These are phyloP conservation scores for Pseudogymnoascus sp. DNA, from an alignment of 2,329 filamentous ascomycete genomes.

Conservation along the genomic window DNA sequence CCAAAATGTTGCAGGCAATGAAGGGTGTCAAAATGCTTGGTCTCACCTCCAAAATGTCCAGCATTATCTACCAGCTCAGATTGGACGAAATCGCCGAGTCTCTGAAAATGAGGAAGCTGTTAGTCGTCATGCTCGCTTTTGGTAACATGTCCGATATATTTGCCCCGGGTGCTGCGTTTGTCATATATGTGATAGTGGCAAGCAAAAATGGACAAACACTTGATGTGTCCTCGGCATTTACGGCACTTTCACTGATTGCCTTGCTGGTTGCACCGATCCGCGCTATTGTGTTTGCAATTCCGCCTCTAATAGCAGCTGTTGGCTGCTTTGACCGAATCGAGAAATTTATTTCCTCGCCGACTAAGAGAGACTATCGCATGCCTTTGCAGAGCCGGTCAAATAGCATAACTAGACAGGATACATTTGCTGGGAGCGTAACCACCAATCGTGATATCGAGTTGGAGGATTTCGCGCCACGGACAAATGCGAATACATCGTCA, in stretches of 20 bases:
- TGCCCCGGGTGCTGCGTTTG: constrained; percentile 34
- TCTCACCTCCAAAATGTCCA: constrained; percentile 28
- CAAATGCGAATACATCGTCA: background rate
- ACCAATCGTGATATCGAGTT: background rate
- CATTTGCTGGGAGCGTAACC: background rate
- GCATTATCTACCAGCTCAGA: constrained; percentile 28
- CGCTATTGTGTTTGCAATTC: constrained; percentile 32
- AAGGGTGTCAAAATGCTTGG: constrained; percentile 29
- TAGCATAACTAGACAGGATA: constrained; percentile 12
- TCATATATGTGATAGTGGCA: constrained; percentile 29
- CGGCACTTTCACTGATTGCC: constrained; percentile 34
- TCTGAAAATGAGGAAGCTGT: constrained; percentile 17
- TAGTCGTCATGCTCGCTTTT: constrained; percentile 16
- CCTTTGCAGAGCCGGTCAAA: constrained; percentile 12
- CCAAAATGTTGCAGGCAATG: constrained; percentile 26
- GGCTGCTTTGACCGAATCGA: constrained; percentile 37
- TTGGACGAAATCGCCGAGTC: constrained; percentile 17
- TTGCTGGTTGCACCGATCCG: constrained; percentile 34
- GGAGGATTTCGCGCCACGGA: background rate
- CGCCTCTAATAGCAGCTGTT: constrained; percentile 31
- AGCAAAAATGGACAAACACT: constrained; percentile 24
- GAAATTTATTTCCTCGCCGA: constrained; percentile 18
- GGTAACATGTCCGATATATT: constrained; percentile 21
- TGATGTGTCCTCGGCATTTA: constrained; percentile 31
- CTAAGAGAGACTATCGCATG: constrained; percentile 16